A percentile compares a stretch with the other conserved stretches of the same genome.
Conservation (phyloP, 345 rosid species). For the Salix viminalis region DNA sequence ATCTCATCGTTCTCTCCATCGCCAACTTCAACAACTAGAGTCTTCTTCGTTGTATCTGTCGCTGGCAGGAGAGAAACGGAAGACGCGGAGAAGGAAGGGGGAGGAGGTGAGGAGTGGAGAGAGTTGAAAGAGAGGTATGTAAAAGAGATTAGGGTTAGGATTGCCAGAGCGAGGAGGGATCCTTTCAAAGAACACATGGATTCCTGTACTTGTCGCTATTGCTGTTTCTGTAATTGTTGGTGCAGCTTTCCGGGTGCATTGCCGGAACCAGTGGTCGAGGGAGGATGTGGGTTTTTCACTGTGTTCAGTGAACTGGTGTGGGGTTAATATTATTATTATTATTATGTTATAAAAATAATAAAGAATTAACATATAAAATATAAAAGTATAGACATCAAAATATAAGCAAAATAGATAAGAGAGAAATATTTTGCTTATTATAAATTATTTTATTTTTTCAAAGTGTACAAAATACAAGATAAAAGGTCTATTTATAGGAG, state of each 20-base stretch:
- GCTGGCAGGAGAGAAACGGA: background rate
- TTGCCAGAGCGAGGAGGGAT: conserved; percentile 59
- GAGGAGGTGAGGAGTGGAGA: conserved; percentile 25
- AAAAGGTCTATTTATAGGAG: no score
- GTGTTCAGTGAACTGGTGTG: no score
- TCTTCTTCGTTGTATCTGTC: background rate
- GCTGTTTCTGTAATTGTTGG: conserved; percentile 26
- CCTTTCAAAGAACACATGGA: conserved; percentile 56
- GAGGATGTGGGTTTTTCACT: no score
- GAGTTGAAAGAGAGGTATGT: conserved; percentile 62
- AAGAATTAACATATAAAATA: no score
- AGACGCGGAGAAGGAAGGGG: conserved; percentile 15
- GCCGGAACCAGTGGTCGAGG: conserved; percentile 18
- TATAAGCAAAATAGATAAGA: no score
- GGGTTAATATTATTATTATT: no score
- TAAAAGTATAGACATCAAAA: no score
- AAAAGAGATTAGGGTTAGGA: conserved; percentile 64
- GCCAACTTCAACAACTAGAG: background rate
- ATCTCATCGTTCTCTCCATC: conserved; percentile 20
- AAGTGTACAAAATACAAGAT: no score
- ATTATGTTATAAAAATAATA: no score
- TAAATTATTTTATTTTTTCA: no score
- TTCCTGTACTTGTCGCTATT: conserved; percentile 23
- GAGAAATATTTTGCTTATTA: no score
- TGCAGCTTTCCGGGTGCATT: conserved; percentile 50